Percentiles rank a stretch among this genome's conserved stretches.
Evolutionary conservation across 2,329 filamentous ascomycete species (phyloP).

Genomic region (Ceratocystis cacaofunesta): DNA sequence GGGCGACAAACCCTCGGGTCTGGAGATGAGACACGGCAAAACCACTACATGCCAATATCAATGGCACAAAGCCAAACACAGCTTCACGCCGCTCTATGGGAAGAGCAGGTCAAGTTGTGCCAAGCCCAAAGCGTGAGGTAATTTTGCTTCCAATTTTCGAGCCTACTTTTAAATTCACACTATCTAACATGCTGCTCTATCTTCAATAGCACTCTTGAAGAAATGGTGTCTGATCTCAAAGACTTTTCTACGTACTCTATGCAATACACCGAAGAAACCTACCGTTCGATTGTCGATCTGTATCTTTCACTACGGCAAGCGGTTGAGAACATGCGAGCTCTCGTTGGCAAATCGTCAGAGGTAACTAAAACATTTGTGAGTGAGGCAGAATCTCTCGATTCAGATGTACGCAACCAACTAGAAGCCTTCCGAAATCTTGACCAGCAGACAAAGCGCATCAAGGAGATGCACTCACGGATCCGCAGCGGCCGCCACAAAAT

Average conservation of each 20-base stretch:
- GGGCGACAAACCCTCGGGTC: background rate
- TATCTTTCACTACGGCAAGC: conserved; percentile 48
- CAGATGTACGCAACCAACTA: conserved; percentile 46
- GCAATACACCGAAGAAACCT: conserved; percentile 55
- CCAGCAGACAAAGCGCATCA: conserved; percentile 48
- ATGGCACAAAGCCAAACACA: conserved; percentile 8
- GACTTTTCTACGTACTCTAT: conserved; percentile 48
- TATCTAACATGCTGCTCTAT: background rate
- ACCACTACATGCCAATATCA: conserved; percentile 2
- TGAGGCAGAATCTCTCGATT: conserved; percentile 43
- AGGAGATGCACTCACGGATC: conserved; percentile 46
- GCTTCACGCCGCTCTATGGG: conserved; percentile 5
- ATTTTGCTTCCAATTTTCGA: background rate
- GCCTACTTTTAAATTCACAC: background rate
- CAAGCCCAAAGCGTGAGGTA: conserved; percentile 12
- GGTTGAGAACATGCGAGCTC: conserved; percentile 47
- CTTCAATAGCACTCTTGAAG: conserved; percentile 13
- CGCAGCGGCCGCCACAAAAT: conserved; percentile 44
- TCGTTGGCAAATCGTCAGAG: conserved; percentile 46
- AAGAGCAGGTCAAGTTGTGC: conserved; percentile 14
- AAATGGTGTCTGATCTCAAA: conserved; percentile 28
- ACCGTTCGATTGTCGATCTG: conserved; percentile 58
- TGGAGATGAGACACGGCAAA: conserved; percentile 18
- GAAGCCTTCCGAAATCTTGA: conserved; percentile 47
- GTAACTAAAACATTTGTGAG: conserved; percentile 43